Evolutionary conservation across 1,284 basidiomycete species (phyloP).

Genomic region (Jaminaea rosea): DNA sequence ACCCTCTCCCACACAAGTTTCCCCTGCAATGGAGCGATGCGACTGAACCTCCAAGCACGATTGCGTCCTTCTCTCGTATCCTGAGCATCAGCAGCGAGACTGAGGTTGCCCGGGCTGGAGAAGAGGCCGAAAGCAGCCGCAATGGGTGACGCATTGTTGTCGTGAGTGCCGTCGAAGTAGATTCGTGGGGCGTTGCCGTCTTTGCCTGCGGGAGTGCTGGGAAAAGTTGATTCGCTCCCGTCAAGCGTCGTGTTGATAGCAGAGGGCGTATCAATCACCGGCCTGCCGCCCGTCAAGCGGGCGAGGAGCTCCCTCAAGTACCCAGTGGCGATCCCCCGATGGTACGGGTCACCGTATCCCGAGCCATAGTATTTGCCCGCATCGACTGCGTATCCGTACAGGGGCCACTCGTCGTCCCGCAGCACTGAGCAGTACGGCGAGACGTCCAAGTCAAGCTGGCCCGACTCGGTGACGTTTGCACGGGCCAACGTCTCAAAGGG

Average conservation of each 20-base stretch:
- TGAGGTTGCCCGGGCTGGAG: conserved; percentile 5
- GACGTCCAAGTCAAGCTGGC: conserved; percentile 7
- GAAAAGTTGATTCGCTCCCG: conserved; percentile 8
- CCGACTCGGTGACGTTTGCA: conserved; percentile 6
- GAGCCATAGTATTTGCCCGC: conserved; percentile 16
- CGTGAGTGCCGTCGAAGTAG: conserved; percentile 18
- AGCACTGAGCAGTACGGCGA: conserved; percentile 13
- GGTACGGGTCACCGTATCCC: conserved; percentile 14
- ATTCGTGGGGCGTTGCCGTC: conserved; percentile 2
- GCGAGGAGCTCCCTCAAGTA: conserved; percentile 16
- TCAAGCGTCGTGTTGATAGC: conserved; percentile 16
- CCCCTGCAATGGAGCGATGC: conserved; percentile 15
- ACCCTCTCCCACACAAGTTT: conserved; percentile 17
- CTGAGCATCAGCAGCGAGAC: conserved; percentile 4
- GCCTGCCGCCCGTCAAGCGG: conserved; percentile 3
- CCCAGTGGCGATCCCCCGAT: conserved; percentile 8
- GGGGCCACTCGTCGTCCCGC: conserved; percentile 9
- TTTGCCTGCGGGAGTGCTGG: neutral
- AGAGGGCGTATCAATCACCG: conserved; percentile 7
- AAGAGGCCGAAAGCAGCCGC: conserved; percentile 16
- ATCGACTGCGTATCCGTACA: conserved; percentile 12
- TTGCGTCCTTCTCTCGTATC: neutral
- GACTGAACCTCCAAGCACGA: conserved; percentile 9
- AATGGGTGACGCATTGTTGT: conserved; percentile 17
- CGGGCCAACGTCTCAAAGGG: conserved; percentile 13